These are phyloP conservation scores for Tuctoria greenei DNA, from an alignment of 176 grass and related monocot species.

Conservation along the genomic window DNA sequence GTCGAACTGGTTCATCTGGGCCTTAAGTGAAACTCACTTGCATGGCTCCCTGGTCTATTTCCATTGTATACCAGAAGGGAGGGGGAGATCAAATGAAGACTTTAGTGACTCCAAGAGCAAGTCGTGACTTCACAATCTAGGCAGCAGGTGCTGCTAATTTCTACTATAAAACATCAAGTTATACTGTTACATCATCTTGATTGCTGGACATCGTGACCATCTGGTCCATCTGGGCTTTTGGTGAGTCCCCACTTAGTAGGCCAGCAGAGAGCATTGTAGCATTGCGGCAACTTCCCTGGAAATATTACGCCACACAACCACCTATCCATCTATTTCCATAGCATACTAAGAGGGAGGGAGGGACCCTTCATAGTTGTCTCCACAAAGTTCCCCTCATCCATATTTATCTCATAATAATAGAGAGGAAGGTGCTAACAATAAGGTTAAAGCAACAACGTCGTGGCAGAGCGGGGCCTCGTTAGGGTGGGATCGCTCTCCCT, in stretches of 20 bases:
- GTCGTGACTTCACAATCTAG: not conserved
- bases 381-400: not conserved
- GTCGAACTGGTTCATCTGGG: too few relatives aligned
- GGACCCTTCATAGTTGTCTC: not conserved
- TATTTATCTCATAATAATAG: not conserved
- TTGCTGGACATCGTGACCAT: not conserved
- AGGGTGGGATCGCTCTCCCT: too few relatives aligned
- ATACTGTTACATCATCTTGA: not conserved
- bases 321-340: too few relatives aligned
- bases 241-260: not conserved
- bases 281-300: not conserved
- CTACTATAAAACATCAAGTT: conserved; percentile 1
- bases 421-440: not conserved
- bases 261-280: not conserved
- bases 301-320: not conserved
- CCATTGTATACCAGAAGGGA: too few relatives aligned
- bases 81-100: too few relatives aligned
- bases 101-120: too few relatives aligned
- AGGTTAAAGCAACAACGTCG: too few relatives aligned
- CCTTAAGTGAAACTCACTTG: too few relatives aligned
- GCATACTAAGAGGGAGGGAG: not conserved
- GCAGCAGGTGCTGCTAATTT: not conserved
- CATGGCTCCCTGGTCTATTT: too few relatives aligned
- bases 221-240: not conserved
- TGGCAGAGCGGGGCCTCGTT: too few relatives aligned